These are phyloP conservation scores for Leucaena leucocephala DNA, from an alignment of 306 rosid species.

Conservation along the genomic window DNA sequence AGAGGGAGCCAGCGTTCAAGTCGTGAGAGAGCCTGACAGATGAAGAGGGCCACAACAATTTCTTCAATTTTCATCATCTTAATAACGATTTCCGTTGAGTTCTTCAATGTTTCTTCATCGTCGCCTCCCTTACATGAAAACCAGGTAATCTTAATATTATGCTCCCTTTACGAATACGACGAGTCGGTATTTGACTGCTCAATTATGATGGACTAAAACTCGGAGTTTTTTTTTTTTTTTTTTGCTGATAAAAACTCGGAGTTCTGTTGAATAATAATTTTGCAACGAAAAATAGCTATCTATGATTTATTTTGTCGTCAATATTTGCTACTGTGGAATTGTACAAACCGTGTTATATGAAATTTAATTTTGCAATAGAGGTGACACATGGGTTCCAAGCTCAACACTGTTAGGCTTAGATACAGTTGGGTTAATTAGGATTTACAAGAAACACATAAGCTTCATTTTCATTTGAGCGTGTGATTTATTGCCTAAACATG, in stretches of 20 bases:
- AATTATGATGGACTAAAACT: conserved; percentile 16
- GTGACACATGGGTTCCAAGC: conserved; percentile 18
- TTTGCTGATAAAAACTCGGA: neutral
- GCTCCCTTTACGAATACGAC: neutral
- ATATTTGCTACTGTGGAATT: conserved; percentile 18
- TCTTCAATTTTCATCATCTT: conserved; percentile 41
- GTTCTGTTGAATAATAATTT: conserved; percentile 25
- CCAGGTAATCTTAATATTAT: conserved; percentile 36
- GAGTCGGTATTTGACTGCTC: conserved; percentile 19
- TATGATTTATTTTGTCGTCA: neutral
- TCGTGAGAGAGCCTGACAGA: conserved; percentile 30
- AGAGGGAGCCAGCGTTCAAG: neutral
- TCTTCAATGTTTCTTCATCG: conserved; percentile 40
- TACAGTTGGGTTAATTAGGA: conserved; percentile 3
- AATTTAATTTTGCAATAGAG: neutral
- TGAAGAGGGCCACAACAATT: conserved; percentile 45
- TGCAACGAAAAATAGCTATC: conserved; percentile 5
- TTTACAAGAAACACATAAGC: conserved; percentile 3
- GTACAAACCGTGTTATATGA: neutral
- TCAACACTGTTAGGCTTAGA: conserved; percentile 1
- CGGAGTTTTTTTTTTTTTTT: neutral
- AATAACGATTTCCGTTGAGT: conserved; percentile 28
- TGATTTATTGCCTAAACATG: conserved; percentile 20
- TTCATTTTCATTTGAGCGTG: conserved; percentile 9
- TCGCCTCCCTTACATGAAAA: conserved; percentile 41